Percentiles rank a stretch among this genome's conserved stretches.
Evolutionary conservation across 768 basidiomycete species (phyloP).

Genomic region (Lactifluus subvellereus): DNA sequence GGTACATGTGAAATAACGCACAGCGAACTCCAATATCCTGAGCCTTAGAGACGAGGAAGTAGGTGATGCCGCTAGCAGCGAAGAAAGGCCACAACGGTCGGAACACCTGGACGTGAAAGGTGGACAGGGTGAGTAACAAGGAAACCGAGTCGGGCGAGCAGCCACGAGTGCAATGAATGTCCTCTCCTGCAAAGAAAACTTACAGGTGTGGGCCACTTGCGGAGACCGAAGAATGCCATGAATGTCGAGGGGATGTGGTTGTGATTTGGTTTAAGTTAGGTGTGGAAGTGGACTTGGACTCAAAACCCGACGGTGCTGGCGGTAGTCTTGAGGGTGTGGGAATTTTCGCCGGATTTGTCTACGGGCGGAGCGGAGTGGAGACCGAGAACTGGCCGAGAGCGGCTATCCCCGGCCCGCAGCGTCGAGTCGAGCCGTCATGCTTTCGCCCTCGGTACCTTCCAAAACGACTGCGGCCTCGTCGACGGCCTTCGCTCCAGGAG

Average conservation of each 20-base stretch:
- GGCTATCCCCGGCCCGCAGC: constrained; percentile 8
- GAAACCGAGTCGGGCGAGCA: background rate
- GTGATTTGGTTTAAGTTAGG: background rate
- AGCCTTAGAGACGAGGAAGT: constrained; percentile 59
- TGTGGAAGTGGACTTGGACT: background rate
- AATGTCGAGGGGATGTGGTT: background rate
- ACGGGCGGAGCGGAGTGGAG: background rate
- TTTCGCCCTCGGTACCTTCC: constrained; percentile 3
- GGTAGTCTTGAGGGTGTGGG: constrained; percentile 2
- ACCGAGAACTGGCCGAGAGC: background rate
- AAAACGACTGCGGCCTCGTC: constrained; percentile 7
- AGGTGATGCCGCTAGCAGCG: constrained; percentile 55
- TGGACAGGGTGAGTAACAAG: background rate
- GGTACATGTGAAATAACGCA: constrained; percentile 37
- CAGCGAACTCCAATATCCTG: constrained; percentile 68
- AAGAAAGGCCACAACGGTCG: constrained; percentile 82
- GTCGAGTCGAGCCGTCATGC: background rate
- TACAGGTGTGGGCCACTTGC: constrained; percentile 77
- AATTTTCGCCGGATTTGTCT: background rate
- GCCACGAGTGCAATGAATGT: constrained; percentile 6
- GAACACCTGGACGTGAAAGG: constrained; percentile 42
- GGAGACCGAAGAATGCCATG: constrained; percentile 75
- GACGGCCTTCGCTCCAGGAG: constrained; percentile 15
- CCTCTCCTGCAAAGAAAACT: constrained; percentile 29
- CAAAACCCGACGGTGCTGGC: too few species aligned